Evolutionary conservation across 495 filamentous ascomycete genomes (phyloP), one percentile per base, ranked within the genome.

Genomic region (Lasiosphaeria ovina): DNA sequence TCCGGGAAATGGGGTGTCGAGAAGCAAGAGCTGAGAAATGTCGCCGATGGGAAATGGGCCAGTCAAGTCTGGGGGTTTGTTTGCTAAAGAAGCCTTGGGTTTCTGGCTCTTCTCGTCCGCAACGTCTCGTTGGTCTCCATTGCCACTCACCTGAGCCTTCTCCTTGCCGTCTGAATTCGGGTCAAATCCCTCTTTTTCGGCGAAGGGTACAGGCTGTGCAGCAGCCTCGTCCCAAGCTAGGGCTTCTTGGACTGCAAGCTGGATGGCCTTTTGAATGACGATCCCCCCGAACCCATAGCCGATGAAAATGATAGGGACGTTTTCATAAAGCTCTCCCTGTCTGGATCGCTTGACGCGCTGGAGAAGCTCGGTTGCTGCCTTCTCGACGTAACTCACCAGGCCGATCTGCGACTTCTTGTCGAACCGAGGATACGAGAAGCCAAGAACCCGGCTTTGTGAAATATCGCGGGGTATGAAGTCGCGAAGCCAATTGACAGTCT

Each of bases 271-370:
- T 35, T 62, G 60, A 17, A 62, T 62, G 36, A 62, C 47, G 55
- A 62, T n/a, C 11, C 54, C 60, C 5, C 60, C 60, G 16, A 62
- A 62, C 9, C 60, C 60, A 16, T 62, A 62, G 9, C 60, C 60
- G 40, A 62, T 49, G 34, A 62, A 62, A 2, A 62, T 54, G 38
- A 62, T 49, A 12, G 60, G 60, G 36, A 57, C 47, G 8, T 36
- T 14, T 6, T 44, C 38, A 1, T 53, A 14, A 17, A 4, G 2
- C n/a, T 9, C 4, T 1, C 3, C 34, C 2, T 24, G 3, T 7
- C 54, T 47, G 12, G 12, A n/a, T 31, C 31, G 10, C 33, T 55
- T 34, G 1, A 57, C 31, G 4, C 12, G 16, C 3, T 24, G 3
- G 3, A 62, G 49, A 7, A 62, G 54, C 0, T 52, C 34, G 38